Evolutionary conservation across 176 grass and related monocot genomes (phyloP).

Genomic region (Coix lacrymajobi): DNA sequence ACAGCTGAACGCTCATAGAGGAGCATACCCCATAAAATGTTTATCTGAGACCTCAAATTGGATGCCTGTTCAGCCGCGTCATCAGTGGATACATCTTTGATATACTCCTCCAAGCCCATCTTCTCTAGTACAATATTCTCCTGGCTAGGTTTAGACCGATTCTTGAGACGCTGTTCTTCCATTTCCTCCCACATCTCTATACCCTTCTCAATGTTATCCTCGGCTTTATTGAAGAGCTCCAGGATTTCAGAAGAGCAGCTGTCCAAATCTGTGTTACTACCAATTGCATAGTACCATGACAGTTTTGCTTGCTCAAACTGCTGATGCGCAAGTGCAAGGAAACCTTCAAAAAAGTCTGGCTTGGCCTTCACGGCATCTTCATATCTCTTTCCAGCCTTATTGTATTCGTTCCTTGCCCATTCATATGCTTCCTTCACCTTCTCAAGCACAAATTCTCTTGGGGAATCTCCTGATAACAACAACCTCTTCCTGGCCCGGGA

Average conservation of each 20-base stretch:
- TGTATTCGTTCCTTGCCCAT: slow-evolving; percentile 58
- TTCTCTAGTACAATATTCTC: slow-evolving; percentile 54
- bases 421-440: slow-evolving; percentile 59
- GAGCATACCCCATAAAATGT: slow-evolving; percentile 75
- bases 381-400: slow-evolving; percentile 58
- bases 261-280: slow-evolving; percentile 34
- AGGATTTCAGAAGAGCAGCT: slow-evolving; percentile 38
- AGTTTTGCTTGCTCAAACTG: slow-evolving; percentile 85
- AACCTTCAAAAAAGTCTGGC: slow-evolving; percentile 70
- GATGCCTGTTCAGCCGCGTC: slow-evolving; percentile 51
- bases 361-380: slow-evolving; percentile 60
- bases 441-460: slow-evolving; percentile 51
- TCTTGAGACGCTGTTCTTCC: slow-evolving; percentile 58
- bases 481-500: slow-evolving; percentile 77
- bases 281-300: slow-evolving; percentile 68
- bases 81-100: slow-evolving; percentile 62
- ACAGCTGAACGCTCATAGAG: slow-evolving; percentile 74
- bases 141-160: slow-evolving; percentile 48
- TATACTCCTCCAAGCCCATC: slow-evolving; percentile 60
- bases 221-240: slow-evolving; percentile 65
- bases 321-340: slow-evolving; percentile 64
- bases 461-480: slow-evolving; percentile 42
- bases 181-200: slow-evolving; percentile 64
- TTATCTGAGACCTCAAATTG: slow-evolving; percentile 66
- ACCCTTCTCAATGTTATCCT: slow-evolving; percentile 71